These are phyloP conservation scores for Clarireedia monteithiana DNA, from an alignment of 2,329 filamentous ascomycete species.

Conservation along the genomic window DNA sequence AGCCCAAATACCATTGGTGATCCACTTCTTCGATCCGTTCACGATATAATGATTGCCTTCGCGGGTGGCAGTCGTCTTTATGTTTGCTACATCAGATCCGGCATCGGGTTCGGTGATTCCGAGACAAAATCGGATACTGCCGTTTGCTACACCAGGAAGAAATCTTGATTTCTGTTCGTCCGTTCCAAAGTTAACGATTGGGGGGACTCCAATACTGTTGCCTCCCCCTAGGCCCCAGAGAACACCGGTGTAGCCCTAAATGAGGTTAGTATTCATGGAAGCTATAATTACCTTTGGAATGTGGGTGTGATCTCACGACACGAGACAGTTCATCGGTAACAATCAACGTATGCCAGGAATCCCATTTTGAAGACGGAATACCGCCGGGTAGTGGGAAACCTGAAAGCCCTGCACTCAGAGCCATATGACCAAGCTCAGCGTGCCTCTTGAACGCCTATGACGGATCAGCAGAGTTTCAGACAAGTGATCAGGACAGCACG, in stretches of 20 bases:
- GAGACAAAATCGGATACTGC: slow-evolving; percentile 53
- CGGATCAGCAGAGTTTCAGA: not conserved
- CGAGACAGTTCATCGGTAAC: slow-evolving; percentile 47
- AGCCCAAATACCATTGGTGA: slow-evolving; percentile 54
- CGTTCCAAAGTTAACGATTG: slow-evolving; percentile 55
- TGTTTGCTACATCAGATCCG: slow-evolving; percentile 56
- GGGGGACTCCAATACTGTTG: slow-evolving; percentile 55
- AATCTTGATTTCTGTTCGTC: slow-evolving; percentile 49
- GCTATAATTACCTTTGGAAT: not conserved
- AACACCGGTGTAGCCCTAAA: slow-evolving; percentile 45
- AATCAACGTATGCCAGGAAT: slow-evolving; percentile 49
- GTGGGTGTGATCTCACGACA: slow-evolving; percentile 27
- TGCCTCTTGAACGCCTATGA: slow-evolving; percentile 24
- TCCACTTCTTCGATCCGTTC: slow-evolving; percentile 64
- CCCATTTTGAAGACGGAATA: slow-evolving; percentile 41
- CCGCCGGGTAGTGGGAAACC: slow-evolving; percentile 37
- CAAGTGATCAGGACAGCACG: slow-evolving; percentile 18
- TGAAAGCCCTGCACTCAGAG: slow-evolving; percentile 30
- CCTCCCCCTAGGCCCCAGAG: slow-evolving; percentile 50
- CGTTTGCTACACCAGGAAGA: slow-evolving; percentile 50
- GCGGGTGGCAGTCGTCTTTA: slow-evolving; percentile 49
- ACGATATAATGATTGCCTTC: slow-evolving; percentile 49
- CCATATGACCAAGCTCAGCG: slow-evolving; percentile 27
- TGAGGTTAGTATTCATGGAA: not conserved
- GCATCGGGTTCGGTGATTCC: slow-evolving; percentile 58